phyloP scores from a whole-genome alignment of 768 basidiomycete genomes.

The Lactarius tabidus region DNA sequence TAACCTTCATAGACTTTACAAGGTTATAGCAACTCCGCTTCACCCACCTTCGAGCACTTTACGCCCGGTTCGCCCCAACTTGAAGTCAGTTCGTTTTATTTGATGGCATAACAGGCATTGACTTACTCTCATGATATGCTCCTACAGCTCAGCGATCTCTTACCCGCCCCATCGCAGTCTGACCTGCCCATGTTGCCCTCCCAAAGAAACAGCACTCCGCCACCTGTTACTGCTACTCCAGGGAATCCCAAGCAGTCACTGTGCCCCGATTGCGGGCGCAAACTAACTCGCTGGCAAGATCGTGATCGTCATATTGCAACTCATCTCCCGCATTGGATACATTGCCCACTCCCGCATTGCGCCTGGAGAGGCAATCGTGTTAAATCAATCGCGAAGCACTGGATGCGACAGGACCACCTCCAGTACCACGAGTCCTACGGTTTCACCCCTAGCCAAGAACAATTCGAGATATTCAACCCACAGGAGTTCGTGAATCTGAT shows the following conservation, averaged over 20 bases:
- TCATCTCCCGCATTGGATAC: slow-evolving; percentile 2
- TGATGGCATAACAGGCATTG: no score
- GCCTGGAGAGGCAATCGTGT: not conserved
- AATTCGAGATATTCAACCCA: not conserved
- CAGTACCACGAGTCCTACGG: not conserved
- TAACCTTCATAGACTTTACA: no score
- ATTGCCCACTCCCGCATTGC: not conserved
- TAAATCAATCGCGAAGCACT: not conserved
- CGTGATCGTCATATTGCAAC: not conserved
- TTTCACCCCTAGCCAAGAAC: no score
- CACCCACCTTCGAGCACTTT: no score
- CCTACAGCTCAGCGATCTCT: no score
- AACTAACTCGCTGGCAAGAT: not conserved
- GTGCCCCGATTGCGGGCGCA: not conserved
- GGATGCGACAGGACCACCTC: not conserved
- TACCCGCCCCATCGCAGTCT: not conserved
- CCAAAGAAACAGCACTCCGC: not conserved
- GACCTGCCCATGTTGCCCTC: not conserved
- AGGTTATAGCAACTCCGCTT: no score
- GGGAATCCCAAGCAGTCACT: not conserved
- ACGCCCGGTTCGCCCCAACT: no score
- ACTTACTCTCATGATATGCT: no score
- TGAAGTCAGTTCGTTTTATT: no score
- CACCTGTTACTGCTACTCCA: not conserved
- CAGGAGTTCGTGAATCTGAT: not conserved